Evolutionary conservation across 2,329 filamentous ascomycete species (phyloP).

Genomic region (Aspergillus bombycis): DNA sequence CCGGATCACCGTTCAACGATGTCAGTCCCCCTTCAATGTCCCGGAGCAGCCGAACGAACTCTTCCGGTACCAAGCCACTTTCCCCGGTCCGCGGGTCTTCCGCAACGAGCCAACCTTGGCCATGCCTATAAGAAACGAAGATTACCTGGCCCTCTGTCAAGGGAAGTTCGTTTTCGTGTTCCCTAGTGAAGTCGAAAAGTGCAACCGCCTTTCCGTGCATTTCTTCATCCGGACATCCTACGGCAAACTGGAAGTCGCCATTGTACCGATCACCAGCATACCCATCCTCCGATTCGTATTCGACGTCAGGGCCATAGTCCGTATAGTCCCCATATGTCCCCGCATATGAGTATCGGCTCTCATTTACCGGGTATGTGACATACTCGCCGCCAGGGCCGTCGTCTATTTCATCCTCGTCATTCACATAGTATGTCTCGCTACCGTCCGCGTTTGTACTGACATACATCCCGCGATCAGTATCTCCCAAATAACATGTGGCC

Average conservation of each 20-base stretch:
- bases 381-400: slow-evolving; percentile 79
- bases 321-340: slow-evolving; percentile 49
- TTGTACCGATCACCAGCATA: slow-evolving; percentile 75
- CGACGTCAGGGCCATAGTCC: slow-evolving; percentile 34
- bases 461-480: slow-evolving; percentile 68
- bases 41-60: slow-evolving; percentile 88
- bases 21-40: slow-evolving; percentile 91
- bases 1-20: slow-evolving; percentile 63
- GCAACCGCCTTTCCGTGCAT: slow-evolving; percentile 97
- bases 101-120: slow-evolving; percentile 95
- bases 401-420: slow-evolving; percentile 60
- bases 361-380: slow-evolving; percentile 73
- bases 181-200: slow-evolving; percentile 89
- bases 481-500: slow-evolving; percentile 47
- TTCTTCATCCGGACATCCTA: slow-evolving; percentile 92
- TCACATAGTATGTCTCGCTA: slow-evolving; percentile 74
- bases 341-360: slow-evolving; percentile 59
- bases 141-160: slow-evolving; percentile 94
- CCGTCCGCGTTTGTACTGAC: slow-evolving; percentile 69
- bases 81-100: slow-evolving; percentile 93
- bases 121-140: slow-evolving; percentile 92
- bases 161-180: slow-evolving; percentile 95
- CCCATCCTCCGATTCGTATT: slow-evolving; percentile 46
- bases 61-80: slow-evolving; percentile 92
- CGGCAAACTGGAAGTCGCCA: slow-evolving; percentile 90